Conservation (phyloP, 257 asterid genomes). For the Perilla frutescens region DNA sequence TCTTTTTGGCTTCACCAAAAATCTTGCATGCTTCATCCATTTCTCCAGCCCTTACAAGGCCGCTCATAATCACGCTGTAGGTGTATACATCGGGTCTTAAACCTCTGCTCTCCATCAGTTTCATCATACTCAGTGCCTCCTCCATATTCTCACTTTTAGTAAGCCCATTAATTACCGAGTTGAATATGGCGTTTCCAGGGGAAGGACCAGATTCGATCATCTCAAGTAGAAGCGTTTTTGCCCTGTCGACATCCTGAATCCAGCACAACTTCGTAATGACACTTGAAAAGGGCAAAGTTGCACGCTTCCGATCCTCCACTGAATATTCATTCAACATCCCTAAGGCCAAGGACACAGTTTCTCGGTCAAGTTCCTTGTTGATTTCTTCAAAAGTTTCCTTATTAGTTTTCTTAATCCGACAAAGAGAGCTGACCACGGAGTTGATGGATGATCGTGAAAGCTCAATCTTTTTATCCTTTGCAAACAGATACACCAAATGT, state of each 20-base stretch:
- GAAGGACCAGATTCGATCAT: conserved; percentile 84
- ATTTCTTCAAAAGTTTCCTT: conserved; percentile 41
- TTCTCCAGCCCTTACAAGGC: conserved; percentile 61
- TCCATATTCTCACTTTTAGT: conserved; percentile 64
- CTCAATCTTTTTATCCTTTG: conserved; percentile 61
- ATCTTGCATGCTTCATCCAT: conserved; percentile 80
- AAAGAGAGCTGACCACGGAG: conserved; percentile 64
- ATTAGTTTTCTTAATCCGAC: conserved; percentile 39
- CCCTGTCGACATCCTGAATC: conserved; percentile 67
- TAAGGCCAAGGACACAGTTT: conserved; percentile 61
- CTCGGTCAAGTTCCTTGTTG: conserved; percentile 49
- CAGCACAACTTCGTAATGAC: conserved; percentile 72
- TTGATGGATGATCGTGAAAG: conserved; percentile 55
- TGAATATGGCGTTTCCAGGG: conserved; percentile 76
- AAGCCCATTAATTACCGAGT: conserved; percentile 67
- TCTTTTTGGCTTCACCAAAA: conserved; percentile 70
- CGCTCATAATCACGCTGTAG: conserved; percentile 74
- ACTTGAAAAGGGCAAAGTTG: conserved; percentile 62
- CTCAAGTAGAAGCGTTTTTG: conserved; percentile 61
- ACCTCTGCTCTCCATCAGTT: conserved; percentile 75
- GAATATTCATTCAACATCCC: conserved; percentile 64
- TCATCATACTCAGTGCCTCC: conserved; percentile 58
- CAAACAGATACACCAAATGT: conserved; percentile 66
- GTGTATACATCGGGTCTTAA: conserved; percentile 85
- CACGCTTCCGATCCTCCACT: conserved; percentile 51